phyloP scores from a whole-genome alignment of 2,329 filamentous ascomycete species.

The Lachnum nothofagi region DNA sequence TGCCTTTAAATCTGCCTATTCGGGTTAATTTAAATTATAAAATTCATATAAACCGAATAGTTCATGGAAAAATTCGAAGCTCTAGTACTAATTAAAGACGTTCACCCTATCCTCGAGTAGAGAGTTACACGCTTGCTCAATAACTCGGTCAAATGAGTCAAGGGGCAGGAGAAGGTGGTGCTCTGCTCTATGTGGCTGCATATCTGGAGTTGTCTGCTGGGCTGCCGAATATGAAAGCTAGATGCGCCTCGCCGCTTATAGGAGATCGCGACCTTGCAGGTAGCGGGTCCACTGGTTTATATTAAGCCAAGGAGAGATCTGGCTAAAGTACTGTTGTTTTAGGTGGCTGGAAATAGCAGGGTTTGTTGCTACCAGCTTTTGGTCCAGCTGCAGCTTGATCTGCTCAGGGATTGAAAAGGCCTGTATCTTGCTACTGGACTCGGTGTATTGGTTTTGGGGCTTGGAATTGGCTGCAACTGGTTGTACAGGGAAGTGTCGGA shows the following conservation, averaged over 20 bases:
- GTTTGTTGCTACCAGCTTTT: slow-evolving; percentile 1
- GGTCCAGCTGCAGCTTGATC: slow-evolving; percentile 1
- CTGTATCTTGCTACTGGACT: neutral
- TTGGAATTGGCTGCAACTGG: neutral
- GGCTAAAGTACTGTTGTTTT: slow-evolving; percentile 1
- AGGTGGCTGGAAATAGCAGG: neutral
- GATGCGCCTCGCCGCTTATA: neutral
- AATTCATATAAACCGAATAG: too few relatives aligned
- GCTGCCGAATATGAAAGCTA: neutral
- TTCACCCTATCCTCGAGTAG: slow-evolving; percentile 8
- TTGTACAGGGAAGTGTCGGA: neutral
- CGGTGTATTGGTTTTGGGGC: neutral
- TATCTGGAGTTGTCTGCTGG: neutral
- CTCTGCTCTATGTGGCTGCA: neutral
- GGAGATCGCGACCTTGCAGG: slow-evolving; percentile 1
- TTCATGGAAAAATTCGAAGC: too few relatives aligned
- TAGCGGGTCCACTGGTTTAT: slow-evolving; percentile 6
- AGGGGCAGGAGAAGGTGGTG: slow-evolving; percentile 4
- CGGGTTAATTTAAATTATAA: too few relatives aligned
- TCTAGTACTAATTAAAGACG: too few relatives aligned
- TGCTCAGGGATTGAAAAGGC: slow-evolving; percentile 3
- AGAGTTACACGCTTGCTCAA: slow-evolving; percentile 8
- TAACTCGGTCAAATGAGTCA: slow-evolving; percentile 8
- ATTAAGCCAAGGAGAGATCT: slow-evolving; percentile 7
- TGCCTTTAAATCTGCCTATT: too few relatives aligned